These are phyloP conservation scores for Penicillium soppii DNA, from an alignment of 495 filamentous ascomycete species.

Conservation along the genomic window DNA sequence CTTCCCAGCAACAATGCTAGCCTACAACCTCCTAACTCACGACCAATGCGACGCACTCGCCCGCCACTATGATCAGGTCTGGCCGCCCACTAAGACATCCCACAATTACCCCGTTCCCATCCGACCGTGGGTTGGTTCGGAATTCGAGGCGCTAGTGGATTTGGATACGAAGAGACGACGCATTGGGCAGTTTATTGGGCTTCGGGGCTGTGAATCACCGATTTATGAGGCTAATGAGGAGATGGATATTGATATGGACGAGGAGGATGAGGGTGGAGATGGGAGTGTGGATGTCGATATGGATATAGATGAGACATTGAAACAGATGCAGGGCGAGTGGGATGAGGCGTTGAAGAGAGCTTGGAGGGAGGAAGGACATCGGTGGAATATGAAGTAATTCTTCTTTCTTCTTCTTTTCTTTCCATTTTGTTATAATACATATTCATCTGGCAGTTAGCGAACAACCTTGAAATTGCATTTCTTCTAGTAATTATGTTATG, in stretches of 20 bases:
- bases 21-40: constrained; percentile 74
- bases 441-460: no score
- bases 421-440: not conserved
- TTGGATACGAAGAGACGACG: constrained; percentile 59
- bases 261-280: not conserved
- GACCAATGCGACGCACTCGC: constrained; percentile 70
- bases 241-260: not conserved
- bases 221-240: constrained; percentile 1
- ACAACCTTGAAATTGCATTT: not conserved
- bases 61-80: constrained; percentile 71
- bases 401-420: no score
- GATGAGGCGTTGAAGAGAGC: constrained; percentile 26
- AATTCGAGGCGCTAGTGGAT: constrained; percentile 26
- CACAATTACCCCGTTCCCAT: constrained; percentile 62
- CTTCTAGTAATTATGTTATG: not conserved
- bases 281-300: not conserved
- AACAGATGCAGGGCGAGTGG: constrained; percentile 30
- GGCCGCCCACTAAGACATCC: constrained; percentile 51
- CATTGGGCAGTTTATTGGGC: constrained; percentile 67
- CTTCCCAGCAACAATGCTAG: constrained; percentile 66
- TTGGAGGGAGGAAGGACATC: constrained; percentile 11
- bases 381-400: constrained; percentile 4
- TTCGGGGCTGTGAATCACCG: constrained; percentile 59
- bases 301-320: constrained; percentile 9
- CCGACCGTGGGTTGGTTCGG: constrained; percentile 34